Evolutionary conservation across 176 grass and related monocot species (phyloP), one percentile per base, ranked within the genome.

Genomic region (Aegilops longissima): DNA sequence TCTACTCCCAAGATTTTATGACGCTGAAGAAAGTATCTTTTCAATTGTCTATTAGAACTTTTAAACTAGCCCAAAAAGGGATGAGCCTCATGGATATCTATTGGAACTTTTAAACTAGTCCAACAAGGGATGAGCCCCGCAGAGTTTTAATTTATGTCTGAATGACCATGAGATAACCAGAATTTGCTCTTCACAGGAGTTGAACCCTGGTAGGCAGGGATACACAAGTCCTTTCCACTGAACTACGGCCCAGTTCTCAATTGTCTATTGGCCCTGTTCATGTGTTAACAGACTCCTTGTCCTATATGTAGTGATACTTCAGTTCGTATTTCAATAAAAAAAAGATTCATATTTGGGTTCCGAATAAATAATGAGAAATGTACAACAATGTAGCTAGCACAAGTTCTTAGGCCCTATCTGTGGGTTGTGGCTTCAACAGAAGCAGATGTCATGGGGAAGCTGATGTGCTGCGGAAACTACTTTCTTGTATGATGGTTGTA

Each of bases 261-360:
- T 59, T 59, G 20, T 59, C 20, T 0, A 59, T 59, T 59, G 56
- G 56, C 56, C 56, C 56, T 59, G 18, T 3, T 12, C n/a, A 63
- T 45, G 23, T 54, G 56, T 83, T 68, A 54, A 70, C 17, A 77
- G 77, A 66, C 45, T 70, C 12, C 63, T 45, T 24, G 16, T 81
- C 45, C 49, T 7, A 85, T 7, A 70, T 5, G 69, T 76, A 81
- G 77, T 62, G 6, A 8, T 77, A 52, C 77, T 73, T 79, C 5
- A 13, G 5, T 63, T 80, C 36, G 20, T 82, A 66, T 87, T 66
- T 44, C 30, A 72, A n/a, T 25, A 34, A 68, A 80, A 68, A 80
- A 47, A 61, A 17, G 13, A 49, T 73, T 86, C 11, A 13, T 54
- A 27, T 76, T 76, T 52, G 73, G n/a, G 14, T 76, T 27, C 73